Evolutionary conservation across 2,329 filamentous ascomycete genomes (phyloP).

Genomic region (Calonectria pauciramosa): DNA sequence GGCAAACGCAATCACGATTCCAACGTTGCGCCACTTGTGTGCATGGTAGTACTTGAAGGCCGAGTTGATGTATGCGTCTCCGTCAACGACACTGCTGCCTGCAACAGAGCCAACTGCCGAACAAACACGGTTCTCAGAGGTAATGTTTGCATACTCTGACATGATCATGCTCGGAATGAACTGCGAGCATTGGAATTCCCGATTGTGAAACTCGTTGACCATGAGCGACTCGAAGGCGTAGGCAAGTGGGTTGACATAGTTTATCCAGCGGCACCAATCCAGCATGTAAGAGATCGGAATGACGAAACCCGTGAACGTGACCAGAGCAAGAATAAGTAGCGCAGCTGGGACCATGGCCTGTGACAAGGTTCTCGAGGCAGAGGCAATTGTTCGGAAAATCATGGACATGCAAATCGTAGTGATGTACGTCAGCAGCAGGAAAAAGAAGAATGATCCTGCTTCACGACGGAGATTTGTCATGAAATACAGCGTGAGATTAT

Average conservation of each 20-base stretch:
- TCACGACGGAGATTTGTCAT: slow-evolving; percentile 60
- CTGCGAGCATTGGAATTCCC: slow-evolving; percentile 46
- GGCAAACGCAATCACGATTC: slow-evolving; percentile 67
- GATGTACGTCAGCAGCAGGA: slow-evolving; percentile 59
- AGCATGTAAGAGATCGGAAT: slow-evolving; percentile 63
- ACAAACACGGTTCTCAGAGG: slow-evolving; percentile 56
- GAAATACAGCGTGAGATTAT: slow-evolving; percentile 63
- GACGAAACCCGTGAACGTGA: slow-evolving; percentile 62
- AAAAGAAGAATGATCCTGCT: slow-evolving; percentile 62
- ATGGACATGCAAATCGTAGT: slow-evolving; percentile 45
- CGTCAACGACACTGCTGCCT: slow-evolving; percentile 59
- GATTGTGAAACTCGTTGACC: slow-evolving; percentile 73
- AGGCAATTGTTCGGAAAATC: slow-evolving; percentile 60
- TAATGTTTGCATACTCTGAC: slow-evolving; percentile 44
- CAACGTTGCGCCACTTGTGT: slow-evolving; percentile 69
- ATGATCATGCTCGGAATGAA: slow-evolving; percentile 36
- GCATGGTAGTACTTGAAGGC: slow-evolving; percentile 58
- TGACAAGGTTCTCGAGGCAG: slow-evolving; percentile 65
- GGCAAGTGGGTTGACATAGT: slow-evolving; percentile 73
- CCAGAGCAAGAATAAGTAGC: slow-evolving; percentile 49
- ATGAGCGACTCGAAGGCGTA: slow-evolving; percentile 76
- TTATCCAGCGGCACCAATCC: slow-evolving; percentile 76
- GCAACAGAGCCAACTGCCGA: slow-evolving; percentile 60
- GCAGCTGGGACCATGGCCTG: slow-evolving; percentile 58
- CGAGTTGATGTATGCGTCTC: slow-evolving; percentile 60